Evolutionary conservation across 768 basidiomycete genomes (phyloP).

Genomic region (Lactarius indigo): DNA sequence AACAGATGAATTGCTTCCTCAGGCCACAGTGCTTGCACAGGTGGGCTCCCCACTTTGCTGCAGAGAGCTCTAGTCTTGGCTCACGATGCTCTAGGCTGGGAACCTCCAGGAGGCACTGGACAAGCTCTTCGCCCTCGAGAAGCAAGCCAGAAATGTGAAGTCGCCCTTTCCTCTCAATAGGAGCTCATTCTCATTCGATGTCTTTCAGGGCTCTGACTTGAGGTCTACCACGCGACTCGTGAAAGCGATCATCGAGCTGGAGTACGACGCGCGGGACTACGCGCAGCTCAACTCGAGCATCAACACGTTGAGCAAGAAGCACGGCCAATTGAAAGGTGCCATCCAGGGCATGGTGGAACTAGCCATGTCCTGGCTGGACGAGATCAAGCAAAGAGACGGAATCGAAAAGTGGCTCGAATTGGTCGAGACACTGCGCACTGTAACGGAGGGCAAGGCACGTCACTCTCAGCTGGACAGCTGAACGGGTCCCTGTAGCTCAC

Average conservation of each 20-base stretch:
- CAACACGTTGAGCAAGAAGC: slow-evolving; percentile 81
- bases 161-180: slow-evolving; percentile 24
- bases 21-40: slow-evolving; percentile 65
- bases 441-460: slow-evolving; percentile 94
- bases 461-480: slow-evolving; percentile 1
- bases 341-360: slow-evolving; percentile 91
- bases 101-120: slow-evolving; percentile 85
- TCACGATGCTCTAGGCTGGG: slow-evolving; percentile 51
- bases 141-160: slow-evolving; percentile 91
- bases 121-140: slow-evolving; percentile 85
- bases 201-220: slow-evolving; percentile 80
- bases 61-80: background rate
- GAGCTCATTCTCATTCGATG: background rate
- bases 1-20: slow-evolving; percentile 70
- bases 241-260: slow-evolving; percentile 65
- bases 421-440: slow-evolving; percentile 81
- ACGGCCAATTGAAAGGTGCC: slow-evolving; percentile 90
- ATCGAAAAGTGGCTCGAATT: slow-evolving; percentile 79
- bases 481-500: background rate
- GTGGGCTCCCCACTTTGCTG: slow-evolving; percentile 40
- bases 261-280: slow-evolving; percentile 69
- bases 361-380: slow-evolving; percentile 76
- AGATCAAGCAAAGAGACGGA: slow-evolving; percentile 65
- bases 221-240: slow-evolving; percentile 86
- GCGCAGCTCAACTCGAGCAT: slow-evolving; percentile 67